phyloP scores from a whole-genome alignment of 495 filamentous ascomycete species.

The Parachaetomium inaequale region DNA sequence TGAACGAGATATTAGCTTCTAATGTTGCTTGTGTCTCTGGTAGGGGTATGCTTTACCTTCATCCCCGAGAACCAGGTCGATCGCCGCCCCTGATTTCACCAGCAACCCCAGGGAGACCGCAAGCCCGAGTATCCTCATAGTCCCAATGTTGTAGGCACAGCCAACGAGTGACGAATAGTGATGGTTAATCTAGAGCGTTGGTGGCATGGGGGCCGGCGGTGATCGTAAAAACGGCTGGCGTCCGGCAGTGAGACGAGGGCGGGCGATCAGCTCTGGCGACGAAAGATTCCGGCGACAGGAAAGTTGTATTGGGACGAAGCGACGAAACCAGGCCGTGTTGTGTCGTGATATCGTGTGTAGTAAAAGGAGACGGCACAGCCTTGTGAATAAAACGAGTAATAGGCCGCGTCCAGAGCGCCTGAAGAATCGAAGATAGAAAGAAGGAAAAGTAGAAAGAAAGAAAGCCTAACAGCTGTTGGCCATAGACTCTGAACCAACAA shows the following conservation, averaged over 20 bases:
- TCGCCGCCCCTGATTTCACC: conserved; percentile 24
- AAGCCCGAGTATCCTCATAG: conserved; percentile 27
- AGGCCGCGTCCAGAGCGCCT: conserved; percentile 1
- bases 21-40: background rate
- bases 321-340: background rate
- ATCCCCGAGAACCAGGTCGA: conserved; percentile 28
- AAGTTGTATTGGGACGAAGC: background rate
- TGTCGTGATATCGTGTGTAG: background rate
- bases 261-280: background rate
- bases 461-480: background rate
- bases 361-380: background rate
- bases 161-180: conserved; percentile 6
- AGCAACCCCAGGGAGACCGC: conserved; percentile 24
- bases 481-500: background rate
- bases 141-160: conserved; percentile 4
- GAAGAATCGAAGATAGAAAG: conserved; percentile 21
- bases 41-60: conserved; percentile 21
- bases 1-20: conserved; percentile 17
- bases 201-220: background rate
- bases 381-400: conserved; percentile 5
- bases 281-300: background rate
- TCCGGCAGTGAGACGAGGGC: background rate
- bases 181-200: background rate
- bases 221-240: background rate
- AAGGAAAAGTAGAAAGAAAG: conserved; percentile 20